Evolutionary conservation across 108 stramenopile species (phyloP).

Genomic region (Cylindrotheca closterium): DNA sequence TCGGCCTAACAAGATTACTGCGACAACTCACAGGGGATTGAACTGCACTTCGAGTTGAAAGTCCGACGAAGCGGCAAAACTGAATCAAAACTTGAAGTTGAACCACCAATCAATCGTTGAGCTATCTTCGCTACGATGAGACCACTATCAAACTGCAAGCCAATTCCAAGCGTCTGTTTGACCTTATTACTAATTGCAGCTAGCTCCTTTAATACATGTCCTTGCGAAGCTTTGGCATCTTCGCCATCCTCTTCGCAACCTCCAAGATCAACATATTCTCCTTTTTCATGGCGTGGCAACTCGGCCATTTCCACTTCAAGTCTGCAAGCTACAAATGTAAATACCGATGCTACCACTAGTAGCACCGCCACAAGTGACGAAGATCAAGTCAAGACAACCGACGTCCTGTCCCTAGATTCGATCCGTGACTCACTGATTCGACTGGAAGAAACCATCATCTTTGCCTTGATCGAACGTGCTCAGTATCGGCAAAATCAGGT

Average conservation of each 20-base stretch:
- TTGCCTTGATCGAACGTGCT: conserved; percentile 96
- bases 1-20: too few species aligned
- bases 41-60: too few species aligned
- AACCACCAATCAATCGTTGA: too few species aligned
- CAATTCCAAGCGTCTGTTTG: too few species aligned
- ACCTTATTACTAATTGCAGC: too few species aligned
- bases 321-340: neutral
- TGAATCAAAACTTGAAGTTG: too few species aligned
- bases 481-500: conserved; percentile 88
- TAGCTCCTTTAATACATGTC: too few species aligned
- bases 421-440: conserved; percentile 89
- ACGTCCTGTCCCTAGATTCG: conserved; percentile 80
- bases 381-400: conserved; percentile 67
- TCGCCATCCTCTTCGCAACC: neutral
- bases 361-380: conserved; percentile 2
- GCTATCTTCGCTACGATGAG: too few species aligned
- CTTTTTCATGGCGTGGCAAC: conserved; percentile 7
- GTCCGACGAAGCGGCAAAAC: too few species aligned
- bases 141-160: too few species aligned
- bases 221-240: neutral
- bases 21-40: too few species aligned
- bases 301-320: too few species aligned
- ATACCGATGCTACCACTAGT: neutral
- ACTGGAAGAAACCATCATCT: conserved; percentile 99
- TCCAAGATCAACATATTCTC: neutral